These are phyloP conservation scores for Theileria equi DNA, from an alignment of 169 alveolate species.

Conservation along the genomic window DNA sequence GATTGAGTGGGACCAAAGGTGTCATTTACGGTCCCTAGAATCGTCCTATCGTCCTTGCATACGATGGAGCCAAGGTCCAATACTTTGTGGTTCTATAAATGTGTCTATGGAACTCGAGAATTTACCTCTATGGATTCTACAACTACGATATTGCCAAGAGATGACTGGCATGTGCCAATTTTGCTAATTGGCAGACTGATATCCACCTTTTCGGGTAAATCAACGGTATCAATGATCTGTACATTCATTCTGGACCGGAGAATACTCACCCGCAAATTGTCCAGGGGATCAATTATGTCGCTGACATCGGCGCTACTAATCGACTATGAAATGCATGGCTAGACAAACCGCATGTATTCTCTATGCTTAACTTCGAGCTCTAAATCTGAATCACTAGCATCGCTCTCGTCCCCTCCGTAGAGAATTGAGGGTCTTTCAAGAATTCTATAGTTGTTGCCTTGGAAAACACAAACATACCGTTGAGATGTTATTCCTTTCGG, in stretches of 20 bases:
- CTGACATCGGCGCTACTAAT: background rate
- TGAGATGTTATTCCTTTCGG: no score
- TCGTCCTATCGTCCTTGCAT: constrained; percentile 49
- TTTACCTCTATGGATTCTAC: constrained; percentile 38
- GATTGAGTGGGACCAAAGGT: constrained; percentile 53
- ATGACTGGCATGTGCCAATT: constrained; percentile 40
- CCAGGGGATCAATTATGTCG: constrained; percentile 29
- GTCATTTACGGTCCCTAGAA: constrained; percentile 63
- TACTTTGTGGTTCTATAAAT: constrained; percentile 3
- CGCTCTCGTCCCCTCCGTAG: constrained; percentile 21
- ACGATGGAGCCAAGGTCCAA: constrained; percentile 66
- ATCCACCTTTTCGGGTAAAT: constrained; percentile 45
- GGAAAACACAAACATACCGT: no score
- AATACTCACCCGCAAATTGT: constrained; percentile 48
- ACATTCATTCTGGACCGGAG: background rate
- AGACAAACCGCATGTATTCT: background rate
- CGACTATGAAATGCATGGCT: background rate
- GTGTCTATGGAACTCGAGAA: background rate
- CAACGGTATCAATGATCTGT: constrained; percentile 59
- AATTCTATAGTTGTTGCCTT: no score
- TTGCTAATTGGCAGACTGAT: constrained; percentile 36
- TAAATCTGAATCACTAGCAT: constrained; percentile 32
- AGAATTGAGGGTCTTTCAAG: background rate
- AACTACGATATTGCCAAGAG: constrained; percentile 41
- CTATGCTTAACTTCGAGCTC: constrained; percentile 20